phyloP scores from a whole-genome alignment of 2,329 filamentous ascomycete genomes.

The Cladosporium colombiae region DNA sequence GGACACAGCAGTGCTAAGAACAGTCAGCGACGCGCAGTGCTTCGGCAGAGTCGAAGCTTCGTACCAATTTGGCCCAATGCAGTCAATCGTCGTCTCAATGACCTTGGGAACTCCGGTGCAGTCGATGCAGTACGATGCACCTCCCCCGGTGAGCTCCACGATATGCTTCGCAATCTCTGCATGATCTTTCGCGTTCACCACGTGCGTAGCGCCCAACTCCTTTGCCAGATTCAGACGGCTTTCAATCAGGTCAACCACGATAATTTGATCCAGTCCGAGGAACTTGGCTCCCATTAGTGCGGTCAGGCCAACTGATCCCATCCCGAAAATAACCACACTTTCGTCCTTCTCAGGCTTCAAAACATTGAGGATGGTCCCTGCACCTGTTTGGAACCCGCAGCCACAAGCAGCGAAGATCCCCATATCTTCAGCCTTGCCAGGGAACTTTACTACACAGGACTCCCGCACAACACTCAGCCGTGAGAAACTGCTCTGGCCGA shows the following conservation, averaged over 20 bases:
- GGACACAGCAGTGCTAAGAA: neutral
- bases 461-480: neutral
- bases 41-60: neutral
- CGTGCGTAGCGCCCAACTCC: neutral
- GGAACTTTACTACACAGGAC: constrained; percentile 3
- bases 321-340: constrained; percentile 25
- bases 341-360: constrained; percentile 23
- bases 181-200: neutral
- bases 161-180: constrained; percentile 3
- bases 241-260: neutral
- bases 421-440: constrained; percentile 7
- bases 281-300: constrained; percentile 4
- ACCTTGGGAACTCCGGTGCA: constrained; percentile 9
- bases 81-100: constrained; percentile 1
- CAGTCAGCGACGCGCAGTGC: neutral
- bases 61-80: neutral
- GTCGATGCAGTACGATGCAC: constrained; percentile 1
- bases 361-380: constrained; percentile 26
- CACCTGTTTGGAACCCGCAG: constrained; percentile 18
- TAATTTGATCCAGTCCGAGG: neutral
- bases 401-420: constrained; percentile 2
- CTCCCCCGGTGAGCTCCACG: neutral
- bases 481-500: constrained; percentile 11
- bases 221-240: neutral
- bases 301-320: constrained; percentile 23